Evolutionary conservation across 2,329 filamentous ascomycete species (phyloP), one percentile per base, ranked within the genome.

Genomic region (Onygenales sp.): DNA sequence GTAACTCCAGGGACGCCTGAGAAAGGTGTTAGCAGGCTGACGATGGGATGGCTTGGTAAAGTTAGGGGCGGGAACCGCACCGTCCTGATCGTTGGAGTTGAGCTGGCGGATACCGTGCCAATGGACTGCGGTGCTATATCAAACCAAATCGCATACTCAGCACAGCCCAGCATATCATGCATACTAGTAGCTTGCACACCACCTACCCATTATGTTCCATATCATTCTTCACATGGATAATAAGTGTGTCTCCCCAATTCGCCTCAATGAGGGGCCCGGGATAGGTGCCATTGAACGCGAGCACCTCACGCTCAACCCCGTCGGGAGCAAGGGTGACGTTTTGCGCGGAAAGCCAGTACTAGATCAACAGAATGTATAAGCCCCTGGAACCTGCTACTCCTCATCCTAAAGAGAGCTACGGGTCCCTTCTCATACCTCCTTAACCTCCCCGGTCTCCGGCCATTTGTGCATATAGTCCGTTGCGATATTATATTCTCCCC

Each of bases 251-350:
- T 11, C 67, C 68, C 66, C 67, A 69, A 47, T 69, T 60, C 3
- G 66, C 68, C 39, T 63, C 59, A 39, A 69, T 62, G 4, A 62
- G 59, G 2, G 68, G 67, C 5, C 68, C 68, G 0, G 66, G 66
- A 27, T 68, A 66, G 7, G 63, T 57, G 13, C 62, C 65, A 49
- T 68, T 71, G 54, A 67, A 52, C 8, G 42, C 48, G n/a, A 54
- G 13, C 13, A 39, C 36, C 36, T 39, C 31, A 1, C 43, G 43
- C 11, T 45, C 43, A 32, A 10, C 9, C 17, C 43, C 76, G 63
- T 78, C 75, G 2, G 72, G 74, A 8, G 73, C 64, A 48, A 72
- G 55, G 4, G 72, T 75, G 1, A 59, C 61, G 47, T 74, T 73
- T 5, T 66, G 66, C 50, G 75, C 64, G 13, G 71, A 68, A 32